phyloP scores from a whole-genome alignment of 2,329 filamentous ascomycete genomes.

The Monilinia vaccinii-corymbosi region DNA sequence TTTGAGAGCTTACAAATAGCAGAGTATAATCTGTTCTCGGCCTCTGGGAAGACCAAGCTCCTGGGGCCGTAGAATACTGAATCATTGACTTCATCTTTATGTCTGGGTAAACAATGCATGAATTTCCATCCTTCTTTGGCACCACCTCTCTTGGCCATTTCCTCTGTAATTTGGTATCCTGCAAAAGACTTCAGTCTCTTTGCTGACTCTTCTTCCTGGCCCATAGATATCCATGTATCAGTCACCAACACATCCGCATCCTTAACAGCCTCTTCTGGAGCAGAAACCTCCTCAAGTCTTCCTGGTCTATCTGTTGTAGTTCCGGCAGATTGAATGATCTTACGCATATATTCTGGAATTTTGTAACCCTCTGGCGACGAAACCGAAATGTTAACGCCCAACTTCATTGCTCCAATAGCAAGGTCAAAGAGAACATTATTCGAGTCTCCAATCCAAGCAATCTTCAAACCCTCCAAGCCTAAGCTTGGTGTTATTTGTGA shows the following conservation, averaged over 20 bases:
- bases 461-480: conserved; percentile 73
- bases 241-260: conserved; percentile 85
- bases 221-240: conserved; percentile 98
- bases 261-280: conserved; percentile 77
- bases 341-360: conserved; percentile 66
- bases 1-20: conserved; percentile 54
- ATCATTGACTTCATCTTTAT: conserved; percentile 86
- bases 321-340: conserved; percentile 59
- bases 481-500: conserved; percentile 33
- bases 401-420: conserved; percentile 77
- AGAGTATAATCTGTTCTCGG: conserved; percentile 89
- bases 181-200: conserved; percentile 73
- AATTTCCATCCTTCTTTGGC: conserved; percentile 91
- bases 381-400: conserved; percentile 77
- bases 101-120: conserved; percentile 94
- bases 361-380: conserved; percentile 79
- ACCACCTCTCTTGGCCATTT: conserved; percentile 73
- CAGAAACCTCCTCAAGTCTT: conserved; percentile 62
- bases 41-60: conserved; percentile 87
- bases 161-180: conserved; percentile 85
- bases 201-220: conserved; percentile 77
- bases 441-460: conserved; percentile 93
- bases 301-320: conserved; percentile 49
- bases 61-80: conserved; percentile 85
- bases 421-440: conserved; percentile 97